A percentile compares a stretch with the other conserved stretches of the same genome.
Evolutionary conservation across 441 rosid genomes (phyloP).

Genomic region (Syzygium syzygioides): DNA sequence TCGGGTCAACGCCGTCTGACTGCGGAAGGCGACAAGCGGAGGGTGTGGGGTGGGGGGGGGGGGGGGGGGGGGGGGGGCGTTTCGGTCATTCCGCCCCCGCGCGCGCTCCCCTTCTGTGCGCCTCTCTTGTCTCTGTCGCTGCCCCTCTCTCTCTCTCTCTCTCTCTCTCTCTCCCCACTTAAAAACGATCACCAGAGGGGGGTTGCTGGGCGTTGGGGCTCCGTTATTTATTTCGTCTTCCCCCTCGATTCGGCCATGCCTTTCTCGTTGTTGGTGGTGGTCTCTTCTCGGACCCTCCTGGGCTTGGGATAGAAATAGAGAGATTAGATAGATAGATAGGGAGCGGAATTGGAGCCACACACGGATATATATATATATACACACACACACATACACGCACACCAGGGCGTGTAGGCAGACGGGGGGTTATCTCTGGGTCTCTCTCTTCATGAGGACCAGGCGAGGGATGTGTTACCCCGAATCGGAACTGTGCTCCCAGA

Average conservation of each 20-base stretch:
- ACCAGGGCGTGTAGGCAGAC: neutral
- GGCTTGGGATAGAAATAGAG: neutral
- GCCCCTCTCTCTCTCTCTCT: neutral
- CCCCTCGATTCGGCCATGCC: constrained; percentile 18
- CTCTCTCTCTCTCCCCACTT: neutral
- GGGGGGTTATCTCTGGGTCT: neutral
- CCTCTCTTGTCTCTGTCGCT: no score
- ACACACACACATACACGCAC: no score
- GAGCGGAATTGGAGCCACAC: neutral
- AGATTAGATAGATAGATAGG: neutral
- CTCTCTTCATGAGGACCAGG: constrained; percentile 42
- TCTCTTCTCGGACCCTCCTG: constrained; percentile 7
- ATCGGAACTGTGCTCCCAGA: constrained; percentile 16
- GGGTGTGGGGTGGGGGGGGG: no score
- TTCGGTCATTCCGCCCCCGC: constrained; percentile 17
- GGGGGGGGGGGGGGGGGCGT: constrained; percentile 17
- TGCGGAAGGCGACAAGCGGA: constrained; percentile 9
- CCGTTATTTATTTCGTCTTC: neutral
- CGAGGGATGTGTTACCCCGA: constrained; percentile 44
- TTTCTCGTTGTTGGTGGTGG: constrained; percentile 13
- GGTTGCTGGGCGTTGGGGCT: neutral
- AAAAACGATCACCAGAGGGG: neutral
- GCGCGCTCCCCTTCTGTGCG: no score
- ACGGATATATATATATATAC: neutral
- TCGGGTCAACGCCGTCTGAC: constrained; percentile 52